Evolutionary conservation across 1,139 yeast species (phyloP), one percentile per base, ranked within the genome.

Genomic region (Scheffersomyces insectosa): DNA sequence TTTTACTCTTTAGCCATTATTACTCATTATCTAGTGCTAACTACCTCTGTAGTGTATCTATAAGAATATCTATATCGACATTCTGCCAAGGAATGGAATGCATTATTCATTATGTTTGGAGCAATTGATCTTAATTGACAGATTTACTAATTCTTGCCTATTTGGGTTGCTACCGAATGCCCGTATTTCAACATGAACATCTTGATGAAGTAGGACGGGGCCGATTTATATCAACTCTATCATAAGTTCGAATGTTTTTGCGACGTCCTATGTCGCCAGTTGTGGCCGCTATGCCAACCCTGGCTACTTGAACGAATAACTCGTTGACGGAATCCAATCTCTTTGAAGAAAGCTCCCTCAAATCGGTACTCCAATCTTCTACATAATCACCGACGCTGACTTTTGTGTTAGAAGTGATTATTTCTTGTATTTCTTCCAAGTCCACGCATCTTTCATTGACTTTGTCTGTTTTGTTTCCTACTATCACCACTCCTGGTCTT

Each of bases 401-500:
- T 10, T 49, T 51, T 4, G 59, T 47, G 39, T 60, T 61, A 3
- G 53, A 48, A 3, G 70, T 67, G 41, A 76, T 55, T 48, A 80
- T 59, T 49, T 70, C 65, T 54, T 66, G 56, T 41, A 80, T 65
- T 63, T 72, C 72, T 43, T 66, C 69, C 47, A 62, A 33, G 57
- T 74, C 74, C 43, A 73, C 71, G 41, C 68, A 68, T 40, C 81
- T 52, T 23, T 71, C 70, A 28, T 56, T 55, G 5, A 55, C 52
- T 43, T 65, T 64, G 50, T 81, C 86, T 14, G 52, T 48, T 57
- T 81, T 81, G 54, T 81, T 81, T 2, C 85, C 86, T 39, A 80
- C 83, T 1, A 81, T 62, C 13, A 81, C 50, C 7, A 81, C 71
- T 1, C 77, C 76, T 0, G 85, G 84, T 13, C 57, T 56, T 2